Evolutionary conservation across 352 stramenopile species (phyloP).

Genomic region (Globisporangium ultimum): DNA sequence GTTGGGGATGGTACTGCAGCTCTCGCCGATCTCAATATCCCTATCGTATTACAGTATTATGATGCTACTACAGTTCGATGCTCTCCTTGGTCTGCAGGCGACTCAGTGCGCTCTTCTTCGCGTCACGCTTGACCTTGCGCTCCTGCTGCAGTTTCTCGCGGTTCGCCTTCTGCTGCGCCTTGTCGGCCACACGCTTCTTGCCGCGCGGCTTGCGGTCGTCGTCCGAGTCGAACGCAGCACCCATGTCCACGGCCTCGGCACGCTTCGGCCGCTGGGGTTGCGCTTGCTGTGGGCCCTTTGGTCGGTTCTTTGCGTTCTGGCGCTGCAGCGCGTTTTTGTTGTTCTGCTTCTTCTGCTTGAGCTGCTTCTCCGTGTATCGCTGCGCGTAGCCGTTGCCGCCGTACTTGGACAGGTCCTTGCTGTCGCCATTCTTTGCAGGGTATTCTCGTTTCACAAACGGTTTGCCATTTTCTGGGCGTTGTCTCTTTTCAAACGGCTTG

Average conservation of each 20-base stretch:
- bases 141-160: slow-evolving; percentile 55
- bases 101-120: slow-evolving; percentile 57
- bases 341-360: slow-evolving; percentile 8
- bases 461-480: slow-evolving; percentile 4
- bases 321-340: slow-evolving; percentile 17
- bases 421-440: slow-evolving; percentile 8
- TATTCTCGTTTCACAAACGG: slow-evolving; percentile 9
- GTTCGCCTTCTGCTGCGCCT: slow-evolving; percentile 51
- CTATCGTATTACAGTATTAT: not conserved
- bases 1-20: no score
- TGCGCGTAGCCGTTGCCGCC: not conserved
- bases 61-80: slow-evolving; percentile 34
- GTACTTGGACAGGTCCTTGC: slow-evolving; percentile 9
- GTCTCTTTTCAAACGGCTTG: slow-evolving; percentile 12
- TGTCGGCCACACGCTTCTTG: slow-evolving; percentile 40
- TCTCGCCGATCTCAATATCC: no score
- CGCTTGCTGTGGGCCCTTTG: not conserved
- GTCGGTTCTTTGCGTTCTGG: slow-evolving; percentile 15
- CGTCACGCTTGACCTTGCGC: slow-evolving; percentile 43
- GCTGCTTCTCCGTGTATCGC: not conserved
- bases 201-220: slow-evolving; percentile 25
- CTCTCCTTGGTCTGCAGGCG: slow-evolving; percentile 41
- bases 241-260: slow-evolving; percentile 68
- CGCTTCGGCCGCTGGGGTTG: slow-evolving; percentile 12
- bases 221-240: slow-evolving; percentile 66